Percentiles rank a stretch among this genome's conserved stretches.
Conservation (phyloP, 2,329 filamentous ascomycete genomes). For the Byssoonygena ceratinophila region DNA sequence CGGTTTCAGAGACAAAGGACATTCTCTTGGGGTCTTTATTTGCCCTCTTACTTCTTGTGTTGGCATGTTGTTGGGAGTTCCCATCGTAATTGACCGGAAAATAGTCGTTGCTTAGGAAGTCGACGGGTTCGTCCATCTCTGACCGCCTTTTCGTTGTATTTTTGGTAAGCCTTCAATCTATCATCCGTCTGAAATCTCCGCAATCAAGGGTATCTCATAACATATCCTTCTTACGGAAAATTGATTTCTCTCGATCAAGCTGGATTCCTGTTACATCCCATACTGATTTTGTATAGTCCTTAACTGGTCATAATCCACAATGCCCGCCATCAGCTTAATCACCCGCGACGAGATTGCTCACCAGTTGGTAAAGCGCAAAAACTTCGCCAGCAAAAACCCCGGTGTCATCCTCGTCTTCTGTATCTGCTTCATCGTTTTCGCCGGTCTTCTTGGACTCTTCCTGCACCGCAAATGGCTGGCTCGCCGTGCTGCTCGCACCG, state of each 20-base stretch:
- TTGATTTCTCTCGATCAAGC: no score
- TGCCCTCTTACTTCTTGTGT: no score
- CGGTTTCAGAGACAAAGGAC: no score
- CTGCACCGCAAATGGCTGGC: slow-evolving; percentile 37
- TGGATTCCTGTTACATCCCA: background rate
- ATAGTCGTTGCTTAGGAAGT: slow-evolving; percentile 1
- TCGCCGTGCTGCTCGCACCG: slow-evolving; percentile 22
- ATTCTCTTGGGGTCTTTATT: no score
- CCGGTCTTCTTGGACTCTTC: slow-evolving; percentile 43
- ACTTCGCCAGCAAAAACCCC: slow-evolving; percentile 48
- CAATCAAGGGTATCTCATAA: no score
- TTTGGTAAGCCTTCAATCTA: background rate
- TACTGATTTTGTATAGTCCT: background rate
- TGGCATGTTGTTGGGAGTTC: background rate
- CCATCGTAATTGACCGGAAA: background rate
- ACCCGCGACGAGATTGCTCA: slow-evolving; percentile 14
- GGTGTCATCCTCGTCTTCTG: slow-evolving; percentile 54
- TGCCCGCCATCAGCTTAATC: slow-evolving; percentile 25
- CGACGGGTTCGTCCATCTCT: background rate
- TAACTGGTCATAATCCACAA: slow-evolving; percentile 10
- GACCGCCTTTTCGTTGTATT: slow-evolving; percentile 1
- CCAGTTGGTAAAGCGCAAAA: slow-evolving; percentile 42
- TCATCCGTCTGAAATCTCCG: background rate
- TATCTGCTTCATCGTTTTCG: slow-evolving; percentile 47
- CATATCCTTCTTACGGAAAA: no score